Evolutionary conservation across 2,329 filamentous ascomycete genomes (phyloP), one percentile per base, ranked within the genome.

Genomic region (Hypomyces rosellus): DNA sequence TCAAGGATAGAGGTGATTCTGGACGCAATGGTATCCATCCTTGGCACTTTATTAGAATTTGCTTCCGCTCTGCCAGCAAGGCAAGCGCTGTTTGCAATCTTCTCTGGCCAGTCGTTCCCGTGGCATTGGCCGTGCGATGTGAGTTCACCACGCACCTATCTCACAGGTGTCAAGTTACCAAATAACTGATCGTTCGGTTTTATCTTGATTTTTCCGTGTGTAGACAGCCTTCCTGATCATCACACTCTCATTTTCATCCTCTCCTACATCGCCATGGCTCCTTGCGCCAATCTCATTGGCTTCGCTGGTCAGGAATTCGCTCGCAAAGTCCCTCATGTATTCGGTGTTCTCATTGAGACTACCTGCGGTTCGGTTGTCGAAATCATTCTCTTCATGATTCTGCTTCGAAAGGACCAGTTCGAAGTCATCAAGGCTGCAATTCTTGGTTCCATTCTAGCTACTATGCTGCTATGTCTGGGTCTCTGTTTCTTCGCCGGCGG

Each of bases 371-470:
- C 86, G 1, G 69, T 90, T 9, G 44, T 46, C 13, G 44, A 46
- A 34, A 46, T 46, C 16, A 33, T 46, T 34, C 16, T 46, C 12
- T 46, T 46, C 30, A 46, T 46, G 25, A 37, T 34, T 18, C 22
- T 46, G 44, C 46, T 59, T 54, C 9, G 38, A 9, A 20, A 41
- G 11, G 57, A 73, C 46, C 67, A 73, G 65, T 83, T 85, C 53
- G 74, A 77, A n/a, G 38, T 93, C 58, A 88, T 95, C 59, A 82
- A 89, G 62, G 88, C 88, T 48, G 89, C 89, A 22, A 91, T 95
- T 49, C 71, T 95, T 0, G 89, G 89, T 34, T 92, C 88, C 0
- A 86, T 95, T 41, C 67, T 95, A 34, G 88, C 89, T 12, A 95
- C 38, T 9, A 78, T 93, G 69, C 70, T 95, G 41, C 74, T 95